Base-by-base conservation (phyloP, 441 rosid genomes). In the Euphorbia schlechtendalii region DNA sequence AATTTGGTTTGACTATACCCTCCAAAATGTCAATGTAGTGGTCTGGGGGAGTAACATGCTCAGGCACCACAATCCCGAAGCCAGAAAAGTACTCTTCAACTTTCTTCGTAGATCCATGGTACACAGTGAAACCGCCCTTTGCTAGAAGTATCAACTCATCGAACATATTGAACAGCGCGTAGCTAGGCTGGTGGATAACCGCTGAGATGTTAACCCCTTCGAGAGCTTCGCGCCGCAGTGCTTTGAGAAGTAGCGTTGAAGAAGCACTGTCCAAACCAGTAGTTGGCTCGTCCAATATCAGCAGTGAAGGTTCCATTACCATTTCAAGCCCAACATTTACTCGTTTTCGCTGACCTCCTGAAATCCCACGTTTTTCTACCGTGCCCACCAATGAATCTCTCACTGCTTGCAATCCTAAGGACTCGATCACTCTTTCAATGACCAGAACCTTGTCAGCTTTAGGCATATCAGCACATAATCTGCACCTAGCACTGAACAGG, bases 111-210 rank as follows among this genome's bases (percentile, higher is more conserved):
- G 98, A 64, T 53, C 99, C 99, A 41, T 84, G 99, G 82, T 91
- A 94, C 56, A 85, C 98, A 13, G 89, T 81, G 55, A 89, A 81
- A 17, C 98, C 98, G 7, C 98, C 96, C 83, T 91, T 91, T 4
- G 99, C 98, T 15, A 94, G 86, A 75, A 94, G 96, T 71, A 91
- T 73, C 65, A 89, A 80, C 78, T 94, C 98, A 64, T 84, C 92
- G 79, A 94, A 94, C 83, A 77, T 89, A 77, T 76, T 80, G 87
- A 87, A 94, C 77, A 94, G 76, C 62, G 96, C 67, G 74, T 88
- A 90, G 81, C 99, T 94, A 45, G 99, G 98, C 69, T 94, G 98
- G 64, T 94, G 99, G 75, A 94, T 80, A 45, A 91, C 97, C 96
- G 87, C 84, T 83, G 88, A 84, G 74, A 94, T 77, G 76, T 86